Percentiles rank a stretch among this genome's conserved stretches.
Evolutionary conservation across 306 rosid species (phyloP).

Genomic region (Begonia loranthoides): DNA sequence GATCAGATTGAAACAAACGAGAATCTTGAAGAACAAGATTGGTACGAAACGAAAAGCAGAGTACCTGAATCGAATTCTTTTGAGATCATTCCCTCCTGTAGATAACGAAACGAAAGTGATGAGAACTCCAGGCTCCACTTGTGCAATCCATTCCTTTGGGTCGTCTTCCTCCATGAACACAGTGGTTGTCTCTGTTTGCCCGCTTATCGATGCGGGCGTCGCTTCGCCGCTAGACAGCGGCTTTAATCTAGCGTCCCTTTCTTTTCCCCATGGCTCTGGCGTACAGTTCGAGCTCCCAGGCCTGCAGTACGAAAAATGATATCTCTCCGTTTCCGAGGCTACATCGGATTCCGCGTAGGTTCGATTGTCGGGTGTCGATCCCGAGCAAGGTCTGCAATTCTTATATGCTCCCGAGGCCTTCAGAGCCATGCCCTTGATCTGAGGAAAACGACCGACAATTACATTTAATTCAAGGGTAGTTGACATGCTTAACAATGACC

Average conservation of each 20-base stretch:
- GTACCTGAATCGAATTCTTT: constrained; percentile 94
- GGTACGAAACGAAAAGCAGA: constrained; percentile 8
- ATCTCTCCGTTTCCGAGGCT: constrained; percentile 69
- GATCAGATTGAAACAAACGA: no score
- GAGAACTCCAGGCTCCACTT: constrained; percentile 96
- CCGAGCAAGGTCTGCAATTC: constrained; percentile 75
- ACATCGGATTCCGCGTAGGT: constrained; percentile 50
- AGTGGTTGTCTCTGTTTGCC: constrained; percentile 46
- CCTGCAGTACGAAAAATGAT: constrained; percentile 52
- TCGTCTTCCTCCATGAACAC: constrained; percentile 91
- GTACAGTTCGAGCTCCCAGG: constrained; percentile 70
- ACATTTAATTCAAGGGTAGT: not conserved
- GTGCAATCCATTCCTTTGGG: constrained; percentile 94
- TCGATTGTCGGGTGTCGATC: constrained; percentile 37
- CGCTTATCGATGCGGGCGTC: constrained; percentile 79
- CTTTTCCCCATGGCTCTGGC: constrained; percentile 73
- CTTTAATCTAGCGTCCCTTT: constrained; percentile 58
- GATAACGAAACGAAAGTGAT: constrained; percentile 91
- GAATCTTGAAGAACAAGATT: not conserved
- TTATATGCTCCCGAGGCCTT: constrained; percentile 83
- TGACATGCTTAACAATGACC: no score
- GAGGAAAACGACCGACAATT: not conserved
- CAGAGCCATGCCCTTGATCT: constrained; percentile 93
- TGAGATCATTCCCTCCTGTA: constrained; percentile 90
- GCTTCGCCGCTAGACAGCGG: constrained; percentile 78